Evolutionary conservation across 352 stramenopile genomes (phyloP).

Genomic region (Pythium dissimile): DNA sequence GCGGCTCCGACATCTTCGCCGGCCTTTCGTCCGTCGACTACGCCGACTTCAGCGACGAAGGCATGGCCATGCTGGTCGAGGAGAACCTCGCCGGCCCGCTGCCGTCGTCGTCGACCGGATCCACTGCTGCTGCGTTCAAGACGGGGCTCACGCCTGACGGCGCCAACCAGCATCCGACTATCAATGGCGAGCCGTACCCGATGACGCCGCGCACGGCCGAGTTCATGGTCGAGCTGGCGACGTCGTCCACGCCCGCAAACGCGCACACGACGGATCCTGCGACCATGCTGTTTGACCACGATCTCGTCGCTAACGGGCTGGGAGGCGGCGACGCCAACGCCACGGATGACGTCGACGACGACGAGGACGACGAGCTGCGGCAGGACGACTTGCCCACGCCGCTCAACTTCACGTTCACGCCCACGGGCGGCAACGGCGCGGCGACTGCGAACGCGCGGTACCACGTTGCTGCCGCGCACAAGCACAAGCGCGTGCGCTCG

Average conservation of each 20-base stretch:
- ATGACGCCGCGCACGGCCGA: constrained; percentile 25
- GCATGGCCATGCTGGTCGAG: constrained; percentile 19
- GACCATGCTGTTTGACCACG: constrained; percentile 34
- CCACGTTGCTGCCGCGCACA: constrained; percentile 23
- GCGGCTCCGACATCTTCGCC: constrained; percentile 26
- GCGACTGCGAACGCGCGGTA: constrained; percentile 7
- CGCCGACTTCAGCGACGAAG: constrained; percentile 18
- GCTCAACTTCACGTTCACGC: constrained; percentile 25
- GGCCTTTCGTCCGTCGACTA: constrained; percentile 18
- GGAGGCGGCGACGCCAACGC: too few species aligned
- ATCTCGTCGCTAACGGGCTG: constrained; percentile 14
- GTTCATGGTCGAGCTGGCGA: constrained; percentile 23
- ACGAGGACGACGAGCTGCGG: constrained; percentile 5
- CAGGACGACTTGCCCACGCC: constrained; percentile 23
- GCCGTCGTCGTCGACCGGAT: not conserved
- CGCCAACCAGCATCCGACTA: not conserved
- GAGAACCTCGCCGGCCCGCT: constrained; percentile 11
- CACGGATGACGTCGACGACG: constrained; percentile 7
- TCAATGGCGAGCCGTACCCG: constrained; percentile 3
- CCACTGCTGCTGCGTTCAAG: not conserved
- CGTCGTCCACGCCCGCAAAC: not conserved
- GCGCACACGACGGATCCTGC: not conserved
- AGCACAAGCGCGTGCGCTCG: constrained; percentile 31
- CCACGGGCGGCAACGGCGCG: not conserved
- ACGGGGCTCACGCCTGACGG: constrained; percentile 11